Evolutionary conservation across 805 yeast species (phyloP).

Genomic region (Naumovozyma baii): DNA sequence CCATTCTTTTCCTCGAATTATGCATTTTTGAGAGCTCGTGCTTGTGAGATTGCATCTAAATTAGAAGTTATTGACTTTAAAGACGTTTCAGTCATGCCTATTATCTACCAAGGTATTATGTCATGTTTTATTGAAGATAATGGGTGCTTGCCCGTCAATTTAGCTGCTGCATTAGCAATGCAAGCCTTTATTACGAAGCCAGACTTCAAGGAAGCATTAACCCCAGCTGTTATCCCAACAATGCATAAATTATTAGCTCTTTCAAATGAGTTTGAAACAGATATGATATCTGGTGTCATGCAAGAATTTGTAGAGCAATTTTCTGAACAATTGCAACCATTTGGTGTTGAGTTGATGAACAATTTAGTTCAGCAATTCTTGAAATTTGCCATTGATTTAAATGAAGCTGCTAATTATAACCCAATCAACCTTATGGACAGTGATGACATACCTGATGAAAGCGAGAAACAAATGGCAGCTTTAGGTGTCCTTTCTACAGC

Average conservation of each 20-base stretch:
- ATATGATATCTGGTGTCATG: conserved; percentile 79
- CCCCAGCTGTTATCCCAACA: conserved; percentile 61
- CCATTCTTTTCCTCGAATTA: conserved; percentile 58
- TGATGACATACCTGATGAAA: conserved; percentile 33
- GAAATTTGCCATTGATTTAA: conserved; percentile 55
- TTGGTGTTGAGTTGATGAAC: conserved; percentile 60
- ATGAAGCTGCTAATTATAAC: conserved; percentile 46
- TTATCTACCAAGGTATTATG: conserved; percentile 40
- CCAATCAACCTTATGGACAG: conserved; percentile 30
- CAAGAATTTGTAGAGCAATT: conserved; percentile 90
- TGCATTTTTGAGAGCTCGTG: conserved; percentile 67
- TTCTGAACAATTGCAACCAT: conserved; percentile 83
- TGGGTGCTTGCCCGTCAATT: conserved; percentile 57
- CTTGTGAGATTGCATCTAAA: conserved; percentile 55
- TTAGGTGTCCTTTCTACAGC: conserved; percentile 73
- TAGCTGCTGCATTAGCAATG: conserved; percentile 77
- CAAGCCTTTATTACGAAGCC: conserved; percentile 65
- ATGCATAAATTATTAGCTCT: conserved; percentile 70
- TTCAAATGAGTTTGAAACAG: conserved; percentile 77
- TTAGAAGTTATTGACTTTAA: conserved; percentile 53
- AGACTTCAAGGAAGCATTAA: conserved; percentile 58
- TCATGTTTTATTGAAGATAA: conserved; percentile 35
- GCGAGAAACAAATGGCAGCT: conserved; percentile 76
- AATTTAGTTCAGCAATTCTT: conserved; percentile 67
- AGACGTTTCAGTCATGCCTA: conserved; percentile 29